Base-by-base conservation (phyloP, 1,284 basidiomycete genomes). In the Ustilago esculenta region DNA sequence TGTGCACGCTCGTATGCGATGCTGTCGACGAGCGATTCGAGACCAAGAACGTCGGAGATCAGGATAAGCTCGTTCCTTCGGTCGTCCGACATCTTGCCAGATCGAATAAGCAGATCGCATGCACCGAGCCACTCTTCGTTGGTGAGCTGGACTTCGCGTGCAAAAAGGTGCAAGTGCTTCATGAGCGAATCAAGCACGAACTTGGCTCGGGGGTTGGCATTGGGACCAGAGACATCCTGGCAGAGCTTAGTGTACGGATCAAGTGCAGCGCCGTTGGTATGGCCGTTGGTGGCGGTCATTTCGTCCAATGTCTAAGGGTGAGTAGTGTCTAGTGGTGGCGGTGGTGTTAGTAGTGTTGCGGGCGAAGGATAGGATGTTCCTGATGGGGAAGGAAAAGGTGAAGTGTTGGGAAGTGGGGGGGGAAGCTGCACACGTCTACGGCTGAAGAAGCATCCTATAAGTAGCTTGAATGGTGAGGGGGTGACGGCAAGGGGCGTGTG, bases 21-120 rank as follows among this genome's bases (percentile, higher is more conserved):
- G 25, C 65, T 70, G 58, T 82, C 82, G 54, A 82, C 75, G 14
- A 84, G 73, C 4, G 76, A 78, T 52, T 84, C 83, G 43, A 83
- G 65, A 14, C 83, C 83, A 8, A 84, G 66, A 4, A 83, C 78
- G 53, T 84, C 83, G 8, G 76, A 75, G 33, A 83, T 76, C 37
- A 84, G 79, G 41, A 84, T 79, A 45, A 83, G 75, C 63, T 84
- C 83, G 72, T 83, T 82, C 10, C 83, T 76, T 58, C 78, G 77
- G 1, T 82, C 82, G 17, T 70, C 68, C 14, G 80, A 80, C 33
- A 82, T 78, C 66, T 83, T 65, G 20, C 83, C 83, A 1, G 81
- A 81, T 27, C 76, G 76, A 32, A 82, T 79, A 9, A 83, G 55
- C 8, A 83, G 68, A 48, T 83, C 76, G 72, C 83, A 83, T 2